Evolutionary conservation across 192 early-diverging fungal species (phyloP).

Genomic region (Ambispora gerdemannii): DNA sequence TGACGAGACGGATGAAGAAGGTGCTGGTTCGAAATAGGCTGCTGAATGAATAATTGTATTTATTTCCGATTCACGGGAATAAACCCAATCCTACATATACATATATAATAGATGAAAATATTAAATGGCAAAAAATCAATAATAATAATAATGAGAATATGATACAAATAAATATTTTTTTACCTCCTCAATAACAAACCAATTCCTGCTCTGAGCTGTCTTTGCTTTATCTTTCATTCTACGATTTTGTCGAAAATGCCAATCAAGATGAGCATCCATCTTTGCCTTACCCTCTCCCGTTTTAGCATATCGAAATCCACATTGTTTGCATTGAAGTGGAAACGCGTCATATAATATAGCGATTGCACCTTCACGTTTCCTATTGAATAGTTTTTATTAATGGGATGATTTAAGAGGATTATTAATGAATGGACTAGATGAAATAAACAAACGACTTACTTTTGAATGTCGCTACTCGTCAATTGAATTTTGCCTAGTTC

Average conservation of each 20-base stretch:
- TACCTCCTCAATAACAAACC: conserved; percentile 74
- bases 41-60: conserved; percentile 36
- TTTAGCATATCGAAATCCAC: conserved; percentile 77
- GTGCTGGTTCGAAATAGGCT: conserved; percentile 35
- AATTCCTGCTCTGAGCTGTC: conserved; percentile 79
- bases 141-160: background rate
- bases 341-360: conserved; percentile 71
- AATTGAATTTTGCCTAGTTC: conserved; percentile 44
- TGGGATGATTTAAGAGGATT: too few species aligned
- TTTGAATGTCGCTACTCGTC: conserved; percentile 50
- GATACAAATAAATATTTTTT: conserved; percentile 32
- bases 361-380: conserved; percentile 52
- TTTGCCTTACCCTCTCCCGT: conserved; percentile 63
- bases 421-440: too few species aligned
- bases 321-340: conserved; percentile 87
- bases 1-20: background rate
- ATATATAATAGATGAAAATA: conserved; percentile 17
- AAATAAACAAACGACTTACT: conserved; percentile 33
- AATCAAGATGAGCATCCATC: conserved; percentile 87
- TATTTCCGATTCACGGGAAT: conserved; percentile 40
- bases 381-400: too few species aligned
- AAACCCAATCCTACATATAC: conserved; percentile 41
- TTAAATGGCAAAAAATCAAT: background rate
- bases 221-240: conserved; percentile 80
- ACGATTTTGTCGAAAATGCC: conserved; percentile 95